Conservation (phyloP, 23 red algal species). For the Gracilaria caudata region DNA sequence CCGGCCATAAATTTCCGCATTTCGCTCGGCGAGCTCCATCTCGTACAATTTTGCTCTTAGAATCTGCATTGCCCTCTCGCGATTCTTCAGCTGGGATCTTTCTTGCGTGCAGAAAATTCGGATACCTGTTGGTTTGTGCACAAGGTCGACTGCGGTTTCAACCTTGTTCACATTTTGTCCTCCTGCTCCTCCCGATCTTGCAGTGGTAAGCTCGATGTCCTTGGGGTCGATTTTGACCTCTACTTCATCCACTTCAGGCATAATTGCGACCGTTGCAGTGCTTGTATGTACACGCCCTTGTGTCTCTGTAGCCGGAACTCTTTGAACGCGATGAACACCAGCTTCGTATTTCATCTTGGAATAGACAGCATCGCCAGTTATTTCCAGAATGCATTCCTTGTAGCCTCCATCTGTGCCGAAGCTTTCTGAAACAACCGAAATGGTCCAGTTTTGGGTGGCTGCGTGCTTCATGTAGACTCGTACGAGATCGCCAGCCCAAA, state of each 20-base stretch:
- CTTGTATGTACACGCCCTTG: constrained; percentile 93
- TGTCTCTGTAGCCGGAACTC: constrained; percentile 92
- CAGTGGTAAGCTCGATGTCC: constrained; percentile 90
- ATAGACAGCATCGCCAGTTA: constrained; percentile 88
- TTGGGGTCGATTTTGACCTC: constrained; percentile 98
- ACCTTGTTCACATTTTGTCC: constrained; percentile 99
- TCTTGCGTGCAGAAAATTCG: constrained; percentile 94
- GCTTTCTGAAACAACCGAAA: constrained; percentile 69
- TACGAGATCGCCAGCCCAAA: constrained; percentile 96
- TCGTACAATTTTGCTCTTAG: constrained; percentile 98
- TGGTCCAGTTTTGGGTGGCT: constrained; percentile 55
- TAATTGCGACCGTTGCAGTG: constrained; percentile 93
- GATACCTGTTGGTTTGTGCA: constrained; percentile 98
- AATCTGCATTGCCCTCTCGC: constrained; percentile 98
- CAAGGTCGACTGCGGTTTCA: constrained; percentile 95
- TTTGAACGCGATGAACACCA: constrained; percentile 95
- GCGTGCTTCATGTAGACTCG: constrained; percentile 91
- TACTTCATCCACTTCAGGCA: constrained; percentile 98
- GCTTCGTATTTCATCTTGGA: constrained; percentile 97
- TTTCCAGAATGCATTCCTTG: constrained; percentile 94
- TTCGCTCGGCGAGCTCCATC: constrained; percentile 86
- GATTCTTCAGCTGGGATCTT: constrained; percentile 91
- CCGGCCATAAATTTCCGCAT: constrained; percentile 80
- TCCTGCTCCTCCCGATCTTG: constrained; percentile 96
- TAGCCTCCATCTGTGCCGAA: constrained; percentile 80